A percentile compares a stretch with the other conserved stretches of the same genome.
phyloP scores from a whole-genome alignment of 2,329 filamentous ascomycete genomes.

The Colletotrichum truncatum region DNA sequence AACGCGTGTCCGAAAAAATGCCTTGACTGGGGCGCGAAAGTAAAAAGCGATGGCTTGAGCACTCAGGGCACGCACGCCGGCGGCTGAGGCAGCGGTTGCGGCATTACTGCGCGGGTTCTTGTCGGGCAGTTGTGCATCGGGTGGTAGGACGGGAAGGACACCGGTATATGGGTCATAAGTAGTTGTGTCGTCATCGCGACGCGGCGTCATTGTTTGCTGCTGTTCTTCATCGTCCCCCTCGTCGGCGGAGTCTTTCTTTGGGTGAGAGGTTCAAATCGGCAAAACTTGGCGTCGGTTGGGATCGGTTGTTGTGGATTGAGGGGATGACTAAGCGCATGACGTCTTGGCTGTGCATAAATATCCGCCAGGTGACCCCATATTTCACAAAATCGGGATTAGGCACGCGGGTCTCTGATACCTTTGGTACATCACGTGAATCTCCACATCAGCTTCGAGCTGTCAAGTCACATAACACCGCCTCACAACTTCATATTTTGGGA shows the following conservation, averaged over 20 bases:
- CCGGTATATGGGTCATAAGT: conserved; percentile 38
- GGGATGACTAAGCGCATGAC: conserved; percentile 15
- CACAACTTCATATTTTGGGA: too few species aligned
- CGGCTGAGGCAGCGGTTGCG: conserved; percentile 81
- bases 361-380: neutral
- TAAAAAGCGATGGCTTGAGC: conserved; percentile 90
- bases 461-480: too few species aligned
- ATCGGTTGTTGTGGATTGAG: neutral
- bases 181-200: conserved; percentile 29
- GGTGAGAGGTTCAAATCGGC: neutral
- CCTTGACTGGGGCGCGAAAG: conserved; percentile 89
- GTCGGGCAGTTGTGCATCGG: conserved; percentile 50
- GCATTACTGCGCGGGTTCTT: conserved; percentile 62
- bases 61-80: conserved; percentile 83
- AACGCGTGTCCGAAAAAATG: conserved; percentile 89
- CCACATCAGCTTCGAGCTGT: too few species aligned
- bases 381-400: too few species aligned
- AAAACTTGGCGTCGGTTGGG: conserved; percentile 29
- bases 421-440: too few species aligned
- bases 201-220: conserved; percentile 26
- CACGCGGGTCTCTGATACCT: too few species aligned
- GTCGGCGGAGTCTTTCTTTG: neutral
- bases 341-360: neutral
- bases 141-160: conserved; percentile 56
- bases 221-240: conserved; percentile 16